A percentile compares a stretch with the other conserved stretches of the same genome.
Conservation (phyloP, 352 stramenopile species). For the Pythium sp. region DNA sequence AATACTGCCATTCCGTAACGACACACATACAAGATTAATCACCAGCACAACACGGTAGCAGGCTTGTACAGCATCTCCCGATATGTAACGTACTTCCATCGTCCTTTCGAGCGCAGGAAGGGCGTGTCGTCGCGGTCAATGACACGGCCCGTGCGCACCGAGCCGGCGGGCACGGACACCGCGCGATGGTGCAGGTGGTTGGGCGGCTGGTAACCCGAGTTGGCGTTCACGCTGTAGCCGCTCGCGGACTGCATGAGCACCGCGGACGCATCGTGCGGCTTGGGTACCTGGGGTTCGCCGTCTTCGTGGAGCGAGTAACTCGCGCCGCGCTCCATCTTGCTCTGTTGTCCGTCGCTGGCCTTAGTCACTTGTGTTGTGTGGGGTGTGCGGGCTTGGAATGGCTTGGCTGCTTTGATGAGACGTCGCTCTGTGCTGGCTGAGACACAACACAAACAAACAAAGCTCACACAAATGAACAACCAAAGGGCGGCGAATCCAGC, state of each 20-base stretch:
- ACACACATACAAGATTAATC: not conserved
- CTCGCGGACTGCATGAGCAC: constrained; percentile 17
- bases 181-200: constrained; percentile 14
- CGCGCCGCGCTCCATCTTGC: constrained; percentile 34
- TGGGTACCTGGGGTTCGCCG: constrained; percentile 17
- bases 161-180: constrained; percentile 12
- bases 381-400: not conserved
- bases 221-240: constrained; percentile 16
- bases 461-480: not conserved
- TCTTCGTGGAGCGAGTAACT: constrained; percentile 52
- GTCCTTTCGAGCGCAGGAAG: constrained; percentile 67
- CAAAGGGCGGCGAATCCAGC: not conserved
- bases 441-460: not conserved
- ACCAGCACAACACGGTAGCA: not conserved
- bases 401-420: not conserved
- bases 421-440: not conserved
- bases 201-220: constrained; percentile 15
- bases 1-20: constrained; percentile 41
- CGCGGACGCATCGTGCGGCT: constrained; percentile 13
- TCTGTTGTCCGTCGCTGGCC: too few species aligned
- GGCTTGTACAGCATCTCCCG: too few species aligned
- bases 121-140: constrained; percentile 69
- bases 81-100: constrained; percentile 64
- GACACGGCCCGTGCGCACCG: constrained; percentile 49
- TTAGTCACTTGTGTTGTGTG: not conserved